These are phyloP conservation scores for Pleurotus tuoliensis DNA, from an alignment of 768 basidiomycete species.

Conservation along the genomic window DNA sequence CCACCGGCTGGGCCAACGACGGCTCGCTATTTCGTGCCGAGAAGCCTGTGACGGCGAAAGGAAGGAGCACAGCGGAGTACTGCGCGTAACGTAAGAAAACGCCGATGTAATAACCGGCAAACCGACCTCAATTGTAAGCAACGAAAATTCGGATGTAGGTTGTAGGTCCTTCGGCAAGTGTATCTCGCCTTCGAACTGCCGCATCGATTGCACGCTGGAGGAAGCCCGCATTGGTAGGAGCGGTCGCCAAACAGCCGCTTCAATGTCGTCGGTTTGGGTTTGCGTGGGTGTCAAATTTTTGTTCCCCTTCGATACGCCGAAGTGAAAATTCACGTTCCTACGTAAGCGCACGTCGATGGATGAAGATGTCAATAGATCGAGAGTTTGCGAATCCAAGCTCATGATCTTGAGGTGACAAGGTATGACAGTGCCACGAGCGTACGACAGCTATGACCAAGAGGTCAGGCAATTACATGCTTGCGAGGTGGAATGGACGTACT, in stretches of 20 bases:
- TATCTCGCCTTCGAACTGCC: constrained; percentile 28
- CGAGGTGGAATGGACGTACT: constrained; percentile 8
- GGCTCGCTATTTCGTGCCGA: constrained; percentile 5
- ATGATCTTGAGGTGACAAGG: constrained; percentile 18
- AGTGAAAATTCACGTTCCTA: constrained; percentile 11
- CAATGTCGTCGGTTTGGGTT: not conserved
- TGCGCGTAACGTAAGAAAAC: not conserved
- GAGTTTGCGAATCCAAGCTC: constrained; percentile 15
- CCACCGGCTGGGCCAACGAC: constrained; percentile 20
- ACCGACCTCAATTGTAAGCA: constrained; percentile 26
- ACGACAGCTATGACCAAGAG: constrained; percentile 13
- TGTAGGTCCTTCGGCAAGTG: constrained; percentile 25
- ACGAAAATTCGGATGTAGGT: constrained; percentile 21
- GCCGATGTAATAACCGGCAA: not conserved
- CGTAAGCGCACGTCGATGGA: constrained; percentile 12
- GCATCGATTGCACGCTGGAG: constrained; percentile 8
- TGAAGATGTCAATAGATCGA: constrained; percentile 13
- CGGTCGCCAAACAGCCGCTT: not conserved
- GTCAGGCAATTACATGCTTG: too few species aligned
- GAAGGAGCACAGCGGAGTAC: constrained; percentile 19
- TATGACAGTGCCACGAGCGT: constrained; percentile 22
- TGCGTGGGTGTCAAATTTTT: not conserved
- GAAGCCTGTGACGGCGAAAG: constrained; percentile 20
- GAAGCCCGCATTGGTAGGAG: not conserved
- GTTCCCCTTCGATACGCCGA: not conserved